Evolutionary conservation across 441 rosid genomes (phyloP), one percentile per base, ranked within the genome.

Genomic region (Croton laevigatus): DNA sequence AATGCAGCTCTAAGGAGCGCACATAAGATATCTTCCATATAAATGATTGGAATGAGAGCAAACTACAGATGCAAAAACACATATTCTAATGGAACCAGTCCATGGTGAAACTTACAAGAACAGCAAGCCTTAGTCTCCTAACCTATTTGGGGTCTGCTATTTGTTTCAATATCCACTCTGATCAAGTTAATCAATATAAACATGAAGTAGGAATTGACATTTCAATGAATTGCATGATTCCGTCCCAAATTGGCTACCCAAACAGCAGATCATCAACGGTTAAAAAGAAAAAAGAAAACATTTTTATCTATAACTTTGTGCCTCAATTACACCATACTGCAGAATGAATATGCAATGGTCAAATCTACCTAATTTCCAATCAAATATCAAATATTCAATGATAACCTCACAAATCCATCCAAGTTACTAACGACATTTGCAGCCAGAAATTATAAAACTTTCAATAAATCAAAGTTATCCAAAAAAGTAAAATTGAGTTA

Each of bases 191-290:
- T 27, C 32, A 27, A 2, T 27, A 27, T 27, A 27, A 27, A 27
- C 32, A 27, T 27, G 32, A 27, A 27, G 32, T 27, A 27, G 32
- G 32, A 27, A 27, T 27, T 27, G 32, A 27, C 32, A 27, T 27
- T 27, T 27, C 32, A 27, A 27, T 2, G 32, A 69, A 58, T 48
- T 45, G 13, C 8, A 20, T 9, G 42, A 19, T 48, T 16, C 20
- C 49, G 22, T 38, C 72, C n/a, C 59, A 52, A 49, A 60, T 59
- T 49, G 22, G 73, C 42, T 62, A 37, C 20, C 42, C 5, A 52
- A 64, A 38, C 40, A 14, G 45, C 36, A 27, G 32, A 27, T 27
- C 5, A 58, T 32, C 14, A 10, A 10, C 3, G 11, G 11, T 3
- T 8, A 45, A 45, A 45, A 45, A 45, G 11, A 48, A 14, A 16